Base-by-base conservation (phyloP, 768 basidiomycete genomes). In the Mycena haematopus region DNA sequence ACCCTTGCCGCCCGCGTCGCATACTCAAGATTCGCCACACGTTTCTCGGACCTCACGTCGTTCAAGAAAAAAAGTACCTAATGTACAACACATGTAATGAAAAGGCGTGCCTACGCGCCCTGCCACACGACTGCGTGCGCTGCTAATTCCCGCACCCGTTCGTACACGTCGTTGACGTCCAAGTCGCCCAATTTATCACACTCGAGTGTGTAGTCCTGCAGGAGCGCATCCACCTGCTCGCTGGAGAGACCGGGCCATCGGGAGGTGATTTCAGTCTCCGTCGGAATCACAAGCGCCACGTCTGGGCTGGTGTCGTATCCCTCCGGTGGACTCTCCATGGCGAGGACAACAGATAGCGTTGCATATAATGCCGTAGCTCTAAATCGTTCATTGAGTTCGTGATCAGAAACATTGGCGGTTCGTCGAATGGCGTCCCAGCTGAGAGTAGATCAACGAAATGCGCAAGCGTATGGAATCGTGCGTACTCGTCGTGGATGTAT, bases 401-500 rank as follows among this genome's bases (percentile, higher is more conserved):
- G 80, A 69, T 98, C 95, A 2, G 89, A 88, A 25, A 93, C 77
- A 59, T 89, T 88, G 5, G 83, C 79, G 0, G 94, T 95, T 70
- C 86, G 85, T 21, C 87, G 84, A 47, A 98, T 88, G 10, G 76
- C 72, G 53, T 86, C 77, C 95, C 95, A 98, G 72, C 94, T 96
- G n/a, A n/a, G n/a, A n/a, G 49, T 47, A 24, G 29, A 54, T 54
- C 53, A 54, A 31, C 27, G 24, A 10, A 15, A 29, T 10, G 22
- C 6, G 4, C 25, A 5, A 11, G 5, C 6, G 50, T 2, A 36
- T 24, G 33, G 40, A 27, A 58, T 21, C 13, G 45, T 52, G 80
- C 89, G 63, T 74, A 96, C 95, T 97, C 86, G 72, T 98, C 95
- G 53, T 93, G 89, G 54, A 91, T 82, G 71, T 92, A 96, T 49